Evolutionary conservation across 164 flowering plant genomes (phyloP), one percentile per base, ranked within the genome.

Genomic region (Malania oleifera): DNA sequence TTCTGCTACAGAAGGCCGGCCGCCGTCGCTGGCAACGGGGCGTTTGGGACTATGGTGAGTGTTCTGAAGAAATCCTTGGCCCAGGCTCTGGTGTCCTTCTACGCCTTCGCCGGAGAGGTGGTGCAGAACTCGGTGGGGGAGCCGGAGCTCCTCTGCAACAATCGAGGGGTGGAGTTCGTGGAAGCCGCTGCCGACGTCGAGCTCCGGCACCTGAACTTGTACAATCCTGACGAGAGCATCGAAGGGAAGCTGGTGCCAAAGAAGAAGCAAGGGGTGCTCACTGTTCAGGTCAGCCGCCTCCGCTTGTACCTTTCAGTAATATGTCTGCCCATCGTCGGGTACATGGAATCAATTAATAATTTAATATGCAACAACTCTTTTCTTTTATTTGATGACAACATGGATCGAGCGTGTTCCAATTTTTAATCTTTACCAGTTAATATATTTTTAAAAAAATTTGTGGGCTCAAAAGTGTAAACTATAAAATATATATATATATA

Each of bases 71-170:
- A 58, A 26, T 59, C 77, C 14, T 3, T 78, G 65, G 78, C 80
- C 7, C 61, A 73, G 26, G 61, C 71, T n/a, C 62, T 80, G 0
- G 80, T 72, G 0, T 34, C 70, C 1, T 76, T 60, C 64, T 78
- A 78, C 31, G 72, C 79, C 12, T 72, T 80, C 15, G 74, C 75
- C 13, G 85, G 82, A 11, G 77, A 69, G 60, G 52, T 80, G 15
- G 75, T 75, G 7, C 40, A 22, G 39, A 80, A 72, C 64, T 37
- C 63, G 12, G 65, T 20, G 4, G 80, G 75, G 2, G 80, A 80
- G 62, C 85, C 80, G 2, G 77, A 70, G 63, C 40, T 80, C 0
- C 63, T 71, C 14, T 80, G 78, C 59, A 75, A 71, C 71, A 75
- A 75, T 55, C 56, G 67, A 0, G 80, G 84, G 0, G 78, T 77